Evolutionary conservation across 192 early-diverging fungal species (phyloP).

Genomic region (Cladochytrium replicatum): DNA sequence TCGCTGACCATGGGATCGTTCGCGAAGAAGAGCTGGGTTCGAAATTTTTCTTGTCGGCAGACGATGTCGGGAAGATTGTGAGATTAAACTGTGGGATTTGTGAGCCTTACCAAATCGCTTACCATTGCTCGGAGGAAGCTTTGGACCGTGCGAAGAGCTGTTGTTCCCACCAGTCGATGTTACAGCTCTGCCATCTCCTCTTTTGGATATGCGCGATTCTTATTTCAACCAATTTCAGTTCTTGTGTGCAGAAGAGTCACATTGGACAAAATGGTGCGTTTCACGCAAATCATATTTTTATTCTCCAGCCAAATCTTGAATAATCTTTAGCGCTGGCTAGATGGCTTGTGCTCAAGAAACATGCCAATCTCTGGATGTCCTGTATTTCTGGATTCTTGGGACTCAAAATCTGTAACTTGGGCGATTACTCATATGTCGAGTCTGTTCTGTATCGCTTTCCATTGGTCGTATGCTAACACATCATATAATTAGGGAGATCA

Average conservation of each 20-base stretch:
- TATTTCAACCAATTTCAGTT: constrained; percentile 60
- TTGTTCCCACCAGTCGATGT: constrained; percentile 79
- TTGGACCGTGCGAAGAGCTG: constrained; percentile 46
- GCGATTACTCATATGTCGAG: constrained; percentile 47
- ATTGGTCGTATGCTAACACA: no score
- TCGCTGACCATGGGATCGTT: constrained; percentile 55
- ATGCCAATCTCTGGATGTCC: constrained; percentile 55
- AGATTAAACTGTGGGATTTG: constrained; percentile 6
- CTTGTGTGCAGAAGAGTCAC: constrained; percentile 25
- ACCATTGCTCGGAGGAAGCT: constrained; percentile 52
- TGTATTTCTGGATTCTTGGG: constrained; percentile 65
- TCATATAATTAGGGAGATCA: no score
- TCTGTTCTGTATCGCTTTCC: no score
- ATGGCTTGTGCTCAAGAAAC: constrained; percentile 51
- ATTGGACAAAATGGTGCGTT: neutral
- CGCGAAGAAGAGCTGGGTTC: constrained; percentile 55
- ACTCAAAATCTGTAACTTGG: constrained; percentile 79
- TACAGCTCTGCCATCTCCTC: constrained; percentile 30
- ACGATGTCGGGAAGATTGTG: constrained; percentile 67
- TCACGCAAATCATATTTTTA: neutral
- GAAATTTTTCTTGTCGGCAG: constrained; percentile 57
- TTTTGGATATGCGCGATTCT: constrained; percentile 28
- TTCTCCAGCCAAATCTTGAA: constrained; percentile 15
- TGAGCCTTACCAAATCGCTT: neutral
- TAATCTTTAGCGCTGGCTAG: constrained; percentile 32